A percentile compares a stretch with the other conserved stretches of the same genome.
These are phyloP conservation scores for Colletotrichum orbiculare DNA, from an alignment of 2,329 filamentous ascomycete species.

Conservation along the genomic window DNA sequence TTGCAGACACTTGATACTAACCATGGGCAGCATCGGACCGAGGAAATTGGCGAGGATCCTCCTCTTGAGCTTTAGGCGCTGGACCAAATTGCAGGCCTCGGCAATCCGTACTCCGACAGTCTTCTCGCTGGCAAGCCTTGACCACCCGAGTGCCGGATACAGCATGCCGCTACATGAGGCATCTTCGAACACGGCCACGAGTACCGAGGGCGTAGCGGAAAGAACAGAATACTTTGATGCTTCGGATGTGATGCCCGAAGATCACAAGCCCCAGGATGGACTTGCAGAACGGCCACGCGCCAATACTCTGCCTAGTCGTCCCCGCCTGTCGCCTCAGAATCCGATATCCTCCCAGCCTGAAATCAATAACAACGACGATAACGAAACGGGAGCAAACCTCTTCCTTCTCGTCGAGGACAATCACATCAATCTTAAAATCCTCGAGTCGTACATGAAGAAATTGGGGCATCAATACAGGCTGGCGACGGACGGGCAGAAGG, in stretches of 20 bases:
- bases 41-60: constrained; percentile 50
- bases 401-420: constrained; percentile 56
- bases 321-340: background rate
- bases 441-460: constrained; percentile 49
- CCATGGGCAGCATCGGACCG: constrained; percentile 45
- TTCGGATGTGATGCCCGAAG: background rate
- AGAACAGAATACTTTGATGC: background rate
- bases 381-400: background rate
- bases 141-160: background rate
- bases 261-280: background rate
- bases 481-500: constrained; percentile 49
- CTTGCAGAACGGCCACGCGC: background rate
- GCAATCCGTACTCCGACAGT: constrained; percentile 1
- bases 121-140: constrained; percentile 1
- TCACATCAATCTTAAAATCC: constrained; percentile 50
- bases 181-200: background rate
- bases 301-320: no score
- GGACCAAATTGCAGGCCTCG: constrained; percentile 36
- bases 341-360: background rate
- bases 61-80: constrained; percentile 41
- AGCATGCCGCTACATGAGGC: no score
- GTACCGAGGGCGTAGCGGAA: background rate
- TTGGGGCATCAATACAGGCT: constrained; percentile 44
- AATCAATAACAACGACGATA: background rate
- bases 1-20: background rate